phyloP scores from a whole-genome alignment of 164 flowering plant species.

The Nymphaea colorata region DNA sequence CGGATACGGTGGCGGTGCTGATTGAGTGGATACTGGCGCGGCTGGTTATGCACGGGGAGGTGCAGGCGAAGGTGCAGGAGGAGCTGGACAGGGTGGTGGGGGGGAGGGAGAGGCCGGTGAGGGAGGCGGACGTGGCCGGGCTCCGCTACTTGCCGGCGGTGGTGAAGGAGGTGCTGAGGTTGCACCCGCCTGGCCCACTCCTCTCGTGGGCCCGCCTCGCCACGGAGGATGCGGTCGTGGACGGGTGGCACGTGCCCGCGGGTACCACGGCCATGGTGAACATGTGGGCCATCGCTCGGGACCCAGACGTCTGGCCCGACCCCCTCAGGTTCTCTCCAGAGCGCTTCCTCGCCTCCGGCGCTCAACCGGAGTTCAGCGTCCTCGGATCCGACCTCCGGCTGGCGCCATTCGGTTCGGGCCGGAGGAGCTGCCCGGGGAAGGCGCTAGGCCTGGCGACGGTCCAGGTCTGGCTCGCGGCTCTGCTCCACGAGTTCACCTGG shows the following conservation, averaged over 20 bases:
- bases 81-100: slow-evolving; percentile 21
- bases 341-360: slow-evolving; percentile 26
- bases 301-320: slow-evolving; percentile 42
- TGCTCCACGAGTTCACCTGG: slow-evolving; percentile 51
- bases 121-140: slow-evolving; percentile 27
- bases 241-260: slow-evolving; percentile 51
- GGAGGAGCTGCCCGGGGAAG: slow-evolving; percentile 64
- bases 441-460: slow-evolving; percentile 40
- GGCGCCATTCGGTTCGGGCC: slow-evolving; percentile 78
- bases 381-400: slow-evolving; percentile 57
- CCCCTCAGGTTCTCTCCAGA: slow-evolving; percentile 46
- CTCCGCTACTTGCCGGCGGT: slow-evolving; percentile 35
- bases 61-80: slow-evolving; percentile 17
- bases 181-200: slow-evolving; percentile 61
- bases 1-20: slow-evolving; percentile 26
- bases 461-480: slow-evolving; percentile 40
- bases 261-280: slow-evolving; percentile 89
- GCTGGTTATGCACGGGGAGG: slow-evolving; percentile 16
- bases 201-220: slow-evolving; percentile 52
- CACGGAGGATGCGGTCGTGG: slow-evolving; percentile 42
- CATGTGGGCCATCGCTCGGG: slow-evolving; percentile 83
- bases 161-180: slow-evolving; percentile 34
- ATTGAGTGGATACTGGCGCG: slow-evolving; percentile 29
- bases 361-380: slow-evolving; percentile 29
- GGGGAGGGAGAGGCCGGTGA: slow-evolving; percentile 22